Percentiles rank a stretch among this genome's conserved stretches.
These are phyloP conservation scores for Nicotiana obtusifolia DNA, from an alignment of 257 asterid species.

Conservation along the genomic window DNA sequence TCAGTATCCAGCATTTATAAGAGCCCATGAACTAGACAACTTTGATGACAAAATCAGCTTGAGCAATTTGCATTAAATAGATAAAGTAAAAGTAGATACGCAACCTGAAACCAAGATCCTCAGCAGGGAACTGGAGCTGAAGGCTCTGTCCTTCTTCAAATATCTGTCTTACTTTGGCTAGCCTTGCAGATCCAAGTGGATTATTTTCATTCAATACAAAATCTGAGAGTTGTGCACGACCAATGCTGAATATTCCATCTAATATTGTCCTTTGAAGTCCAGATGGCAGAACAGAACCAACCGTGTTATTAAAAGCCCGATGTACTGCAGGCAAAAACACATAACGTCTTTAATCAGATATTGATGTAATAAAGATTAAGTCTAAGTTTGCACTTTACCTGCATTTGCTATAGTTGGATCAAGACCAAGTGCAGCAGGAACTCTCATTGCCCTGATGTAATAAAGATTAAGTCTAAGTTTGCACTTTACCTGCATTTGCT, in stretches of 20 bases:
- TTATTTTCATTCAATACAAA: constrained; percentile 67
- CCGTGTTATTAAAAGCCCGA: constrained; percentile 47
- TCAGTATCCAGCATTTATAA: not conserved
- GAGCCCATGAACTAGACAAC: not conserved
- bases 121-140: constrained; percentile 97
- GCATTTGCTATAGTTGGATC: constrained; percentile 81
- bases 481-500: constrained; percentile 32
- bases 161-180: constrained; percentile 56
- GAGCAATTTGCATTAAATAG: not conserved
- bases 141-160: constrained; percentile 91
- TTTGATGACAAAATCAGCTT: not conserved
- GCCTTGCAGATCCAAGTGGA: constrained; percentile 81
- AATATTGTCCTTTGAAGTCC: constrained; percentile 57
- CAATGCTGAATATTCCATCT: constrained; percentile 76
- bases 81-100: not conserved
- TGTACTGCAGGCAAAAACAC: constrained; percentile 47
- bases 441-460: constrained; percentile 44
- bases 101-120: constrained; percentile 94
- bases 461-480: too few relatives aligned
- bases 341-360: not conserved
- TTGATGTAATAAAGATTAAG: not conserved
- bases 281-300: constrained; percentile 66
- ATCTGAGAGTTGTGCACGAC: constrained; percentile 79
- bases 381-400: constrained; percentile 35
- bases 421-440: constrained; percentile 97